phyloP scores from a whole-genome alignment of 768 basidiomycete species.

The Lactifluus rugatus region DNA sequence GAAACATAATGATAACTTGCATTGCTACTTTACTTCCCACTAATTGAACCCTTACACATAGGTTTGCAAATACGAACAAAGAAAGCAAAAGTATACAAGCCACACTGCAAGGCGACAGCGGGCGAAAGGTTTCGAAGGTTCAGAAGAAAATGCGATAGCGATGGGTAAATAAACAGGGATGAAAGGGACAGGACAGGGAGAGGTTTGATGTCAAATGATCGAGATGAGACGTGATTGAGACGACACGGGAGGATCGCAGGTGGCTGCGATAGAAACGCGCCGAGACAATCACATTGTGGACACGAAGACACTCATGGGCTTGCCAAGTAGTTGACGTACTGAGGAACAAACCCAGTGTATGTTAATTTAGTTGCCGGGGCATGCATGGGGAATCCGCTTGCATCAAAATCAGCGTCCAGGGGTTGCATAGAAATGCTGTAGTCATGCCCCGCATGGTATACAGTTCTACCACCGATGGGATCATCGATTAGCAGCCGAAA shows the following conservation, averaged over 20 bases:
- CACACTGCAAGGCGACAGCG: constrained; percentile 2
- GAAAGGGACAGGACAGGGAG: background rate
- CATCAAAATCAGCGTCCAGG: constrained; percentile 7
- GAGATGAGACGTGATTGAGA: constrained; percentile 10
- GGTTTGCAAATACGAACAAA: constrained; percentile 12
- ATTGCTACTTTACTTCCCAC: constrained; percentile 14
- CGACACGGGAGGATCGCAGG: constrained; percentile 1
- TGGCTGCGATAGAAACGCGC: constrained; percentile 3
- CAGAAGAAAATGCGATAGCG: constrained; percentile 1
- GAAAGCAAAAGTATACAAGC: constrained; percentile 10
- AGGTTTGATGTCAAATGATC: constrained; percentile 5
- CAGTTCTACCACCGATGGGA: background rate
- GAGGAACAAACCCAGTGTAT: background rate
- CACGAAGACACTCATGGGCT: constrained; percentile 2
- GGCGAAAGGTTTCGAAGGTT: background rate
- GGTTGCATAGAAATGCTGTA: constrained; percentile 12
- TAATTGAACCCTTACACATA: constrained; percentile 11
- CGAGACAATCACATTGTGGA: background rate
- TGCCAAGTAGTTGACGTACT: constrained; percentile 7
- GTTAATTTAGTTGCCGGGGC: constrained; percentile 7
- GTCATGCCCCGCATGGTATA: constrained; percentile 16
- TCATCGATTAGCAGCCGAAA: background rate
- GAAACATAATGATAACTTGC: constrained; percentile 18
- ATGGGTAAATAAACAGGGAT: constrained; percentile 4
- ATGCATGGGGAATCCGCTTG: constrained; percentile 4